Base-by-base conservation (phyloP, 2,329 filamentous ascomycete genomes). In the Fusarium sublunatum region DNA sequence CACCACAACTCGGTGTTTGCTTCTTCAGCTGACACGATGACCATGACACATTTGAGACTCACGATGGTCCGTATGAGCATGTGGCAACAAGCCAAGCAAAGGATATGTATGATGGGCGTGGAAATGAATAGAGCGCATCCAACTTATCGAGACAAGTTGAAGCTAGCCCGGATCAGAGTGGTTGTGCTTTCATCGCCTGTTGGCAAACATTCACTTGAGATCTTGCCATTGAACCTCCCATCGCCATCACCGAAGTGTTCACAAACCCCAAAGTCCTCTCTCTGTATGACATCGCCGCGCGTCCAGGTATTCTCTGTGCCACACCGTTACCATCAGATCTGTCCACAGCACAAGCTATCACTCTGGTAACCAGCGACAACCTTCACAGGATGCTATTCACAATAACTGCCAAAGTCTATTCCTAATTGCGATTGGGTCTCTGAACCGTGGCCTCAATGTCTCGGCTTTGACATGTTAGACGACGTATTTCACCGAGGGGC, bases 281-380 rank as follows among this genome's bases (percentile, higher is more conserved):
- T 15, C 12, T 15, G 36, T 57, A 31, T 39, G 25, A 66, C 58
- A n/a, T 43, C 48, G 49, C 62, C 58, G 50, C 62, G 62, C 49
- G 62, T 49, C 49, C 45, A 25, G 29, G 38, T n/a, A 22, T 15
- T 36, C 25, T 36, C 9, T 35, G 62, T 65, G 13, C 53, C 13
- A 46, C 47, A 9, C 9, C 48, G 41, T 54, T 47, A 31, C 13
- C 22, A 13, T 31, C 44, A n/a, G n/a, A 3, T 19, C 19, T 19
- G 19, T 19, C 19, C 19, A 3, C 3, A 40, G 29, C 22, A 22
- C n/a, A 9, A 19, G 28, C n/a, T 10, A 34, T 9, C 1, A 7
- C 38, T 29, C 32, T 5, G 13, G 31, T 31, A 8, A 24, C 31
- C 24, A 19, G 24, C 8, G 42, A 29, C 41, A 35, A 29, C 11